Conservation (phyloP, 2,329 filamentous ascomycete species). For the Thielaviopsis euricoi region DNA sequence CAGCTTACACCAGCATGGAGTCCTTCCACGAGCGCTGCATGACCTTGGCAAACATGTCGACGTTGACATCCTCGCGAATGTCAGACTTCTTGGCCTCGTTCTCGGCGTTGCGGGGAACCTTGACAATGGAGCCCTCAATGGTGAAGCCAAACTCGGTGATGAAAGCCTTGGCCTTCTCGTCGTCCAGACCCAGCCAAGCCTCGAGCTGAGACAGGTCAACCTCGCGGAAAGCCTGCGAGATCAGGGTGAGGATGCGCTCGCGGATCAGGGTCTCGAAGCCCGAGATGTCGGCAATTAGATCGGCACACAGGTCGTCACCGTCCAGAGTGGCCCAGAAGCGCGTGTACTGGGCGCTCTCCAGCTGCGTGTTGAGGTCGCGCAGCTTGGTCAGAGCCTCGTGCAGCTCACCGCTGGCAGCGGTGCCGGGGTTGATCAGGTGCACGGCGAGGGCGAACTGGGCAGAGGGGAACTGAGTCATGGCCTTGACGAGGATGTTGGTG, state of each 20-base stretch:
- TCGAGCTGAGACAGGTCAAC: conserved; percentile 51
- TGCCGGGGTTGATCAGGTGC: conserved; percentile 77
- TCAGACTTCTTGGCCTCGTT: conserved; percentile 94
- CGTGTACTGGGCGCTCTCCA: conserved; percentile 79
- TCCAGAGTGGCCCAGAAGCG: conserved; percentile 89
- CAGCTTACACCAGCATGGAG: conserved; percentile 8
- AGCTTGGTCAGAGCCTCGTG: conserved; percentile 86
- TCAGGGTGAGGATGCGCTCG: conserved; percentile 72
- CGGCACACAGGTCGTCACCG: conserved; percentile 87
- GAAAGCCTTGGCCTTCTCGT: conserved; percentile 57
- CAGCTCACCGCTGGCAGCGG: conserved; percentile 50
- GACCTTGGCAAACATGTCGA: conserved; percentile 69
- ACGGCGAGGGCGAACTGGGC: conserved; percentile 89
- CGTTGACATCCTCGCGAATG: conserved; percentile 86
- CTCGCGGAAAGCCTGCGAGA: conserved; percentile 66
- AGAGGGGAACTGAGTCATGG: conserved; percentile 90
- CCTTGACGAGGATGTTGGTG: conserved; percentile 98
- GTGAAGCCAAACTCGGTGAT: conserved; percentile 75
- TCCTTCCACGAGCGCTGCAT: conserved; percentile 79
- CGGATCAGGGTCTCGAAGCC: conserved; percentile 93
- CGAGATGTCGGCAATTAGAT: conserved; percentile 81
- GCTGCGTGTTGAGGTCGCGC: conserved; percentile 64
- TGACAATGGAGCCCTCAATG: conserved; percentile 51
- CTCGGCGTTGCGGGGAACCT: conserved; percentile 83
- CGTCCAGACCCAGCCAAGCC: conserved; percentile 58